Conservation (phyloP, 163 green algal genomes). For the Prototheca wickerhamii region DNA sequence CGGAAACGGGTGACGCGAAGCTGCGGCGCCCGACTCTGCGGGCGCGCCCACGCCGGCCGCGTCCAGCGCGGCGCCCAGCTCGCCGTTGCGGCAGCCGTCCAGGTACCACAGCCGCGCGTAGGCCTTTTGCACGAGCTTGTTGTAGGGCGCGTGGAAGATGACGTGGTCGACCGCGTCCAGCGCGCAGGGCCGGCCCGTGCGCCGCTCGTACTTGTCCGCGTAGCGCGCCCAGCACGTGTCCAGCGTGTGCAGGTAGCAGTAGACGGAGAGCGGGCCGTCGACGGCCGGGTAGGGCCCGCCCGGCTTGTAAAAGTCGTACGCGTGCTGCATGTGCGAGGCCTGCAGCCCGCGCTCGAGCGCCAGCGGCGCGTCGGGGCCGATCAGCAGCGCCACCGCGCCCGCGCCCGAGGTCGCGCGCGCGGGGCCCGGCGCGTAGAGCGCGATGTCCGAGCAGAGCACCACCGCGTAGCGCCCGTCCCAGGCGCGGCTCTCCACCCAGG, state of each 20-base stretch:
- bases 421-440: conserved; percentile 41
- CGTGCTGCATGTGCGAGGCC: conserved; percentile 47
- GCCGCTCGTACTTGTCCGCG: conserved; percentile 26
- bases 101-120: conserved; percentile 50
- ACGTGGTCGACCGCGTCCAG: conserved; percentile 33
- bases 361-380: conserved; percentile 64
- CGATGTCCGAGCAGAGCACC: conserved; percentile 29
- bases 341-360: conserved; percentile 49
- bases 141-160: conserved; percentile 67
- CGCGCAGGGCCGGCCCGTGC: conserved; percentile 1
- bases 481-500: conserved; percentile 63
- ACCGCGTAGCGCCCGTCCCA: conserved; percentile 68
- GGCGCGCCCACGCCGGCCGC: neutral
- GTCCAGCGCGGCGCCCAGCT: neutral
- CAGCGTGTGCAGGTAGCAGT: conserved; percentile 50
- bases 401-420: conserved; percentile 51
- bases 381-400: conserved; percentile 56
- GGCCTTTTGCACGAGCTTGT: conserved; percentile 75
- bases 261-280: conserved; percentile 50
- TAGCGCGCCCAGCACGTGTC: conserved; percentile 42
- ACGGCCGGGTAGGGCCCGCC: conserved; percentile 54
- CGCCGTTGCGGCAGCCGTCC: conserved; percentile 40
- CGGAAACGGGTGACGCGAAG: neutral
- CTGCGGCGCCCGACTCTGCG: neutral
- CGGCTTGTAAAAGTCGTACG: conserved; percentile 85